Evolutionary conservation across 805 yeast genomes (phyloP).

Genomic region (Wickerhamomyces hampshirensis): DNA sequence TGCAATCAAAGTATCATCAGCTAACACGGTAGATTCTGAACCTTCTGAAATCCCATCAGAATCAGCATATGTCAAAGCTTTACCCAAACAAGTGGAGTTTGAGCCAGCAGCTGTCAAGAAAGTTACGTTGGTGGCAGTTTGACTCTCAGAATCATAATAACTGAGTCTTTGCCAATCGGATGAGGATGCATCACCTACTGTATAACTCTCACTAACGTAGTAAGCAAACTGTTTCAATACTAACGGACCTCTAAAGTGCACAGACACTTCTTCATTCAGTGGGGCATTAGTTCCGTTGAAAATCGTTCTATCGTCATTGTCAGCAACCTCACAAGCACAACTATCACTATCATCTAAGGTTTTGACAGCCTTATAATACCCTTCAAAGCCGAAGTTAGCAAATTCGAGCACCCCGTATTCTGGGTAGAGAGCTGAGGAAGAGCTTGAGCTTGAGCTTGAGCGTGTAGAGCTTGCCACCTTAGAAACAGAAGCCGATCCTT

Average conservation of each 20-base stretch:
- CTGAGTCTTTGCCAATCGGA: constrained; percentile 56
- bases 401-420: constrained; percentile 41
- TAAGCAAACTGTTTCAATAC: constrained; percentile 55
- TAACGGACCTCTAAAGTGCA: constrained; percentile 77
- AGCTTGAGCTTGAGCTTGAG: constrained; percentile 1
- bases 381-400: constrained; percentile 50
- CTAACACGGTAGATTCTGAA: constrained; percentile 41
- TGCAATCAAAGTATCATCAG: constrained; percentile 40
- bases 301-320: constrained; percentile 30
- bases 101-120: constrained; percentile 62
- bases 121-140: constrained; percentile 57
- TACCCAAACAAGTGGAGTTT: constrained; percentile 59
- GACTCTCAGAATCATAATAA: constrained; percentile 47
- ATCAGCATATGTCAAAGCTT: constrained; percentile 60
- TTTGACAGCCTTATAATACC: constrained; percentile 45
- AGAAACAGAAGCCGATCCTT: constrained; percentile 1
- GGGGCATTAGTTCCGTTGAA: constrained; percentile 65
- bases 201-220: constrained; percentile 44
- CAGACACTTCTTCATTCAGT: constrained; percentile 61
- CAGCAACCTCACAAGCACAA: constrained; percentile 44
- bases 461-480: too few relatives aligned
- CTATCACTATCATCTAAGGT: constrained; percentile 36
- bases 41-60: constrained; percentile 51
- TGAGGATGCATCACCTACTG: constrained; percentile 27
- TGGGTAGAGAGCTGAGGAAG: constrained; percentile 14